A percentile compares a stretch with the other conserved stretches of the same genome.
phyloP scores from a whole-genome alignment of 139 green algal species.

The Limnomonas spitsbergensis region DNA sequence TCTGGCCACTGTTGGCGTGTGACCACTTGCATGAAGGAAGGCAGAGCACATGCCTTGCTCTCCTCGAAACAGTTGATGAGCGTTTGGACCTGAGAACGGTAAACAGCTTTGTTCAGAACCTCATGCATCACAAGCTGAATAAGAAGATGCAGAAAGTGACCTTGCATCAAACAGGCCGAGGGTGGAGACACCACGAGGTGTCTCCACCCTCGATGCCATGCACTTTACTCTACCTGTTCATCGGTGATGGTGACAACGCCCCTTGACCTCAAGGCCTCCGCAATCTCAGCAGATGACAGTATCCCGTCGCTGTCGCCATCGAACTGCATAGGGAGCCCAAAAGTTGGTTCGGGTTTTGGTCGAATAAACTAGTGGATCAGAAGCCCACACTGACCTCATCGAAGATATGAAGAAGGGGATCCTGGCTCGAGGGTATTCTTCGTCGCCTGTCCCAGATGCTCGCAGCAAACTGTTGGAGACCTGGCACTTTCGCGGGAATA shows the following conservation, averaged over 20 bases:
- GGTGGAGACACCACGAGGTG: too few species aligned
- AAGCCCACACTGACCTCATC: neutral
- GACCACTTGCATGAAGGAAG: neutral
- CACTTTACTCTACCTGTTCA: neutral
- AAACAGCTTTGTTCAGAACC: too few species aligned
- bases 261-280: neutral
- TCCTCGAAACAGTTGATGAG: conserved; percentile 3
- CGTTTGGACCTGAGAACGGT: neutral
- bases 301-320: conserved; percentile 1
- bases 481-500: neutral
- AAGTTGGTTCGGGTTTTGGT: neutral
- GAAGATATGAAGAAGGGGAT: neutral
- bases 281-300: conserved; percentile 3
- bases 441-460: neutral
- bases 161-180: too few species aligned
- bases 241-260: neutral
- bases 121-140: too few species aligned
- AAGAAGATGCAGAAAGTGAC: too few species aligned
- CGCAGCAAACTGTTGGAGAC: conserved; percentile 10
- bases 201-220: too few species aligned
- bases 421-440: neutral
- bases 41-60: neutral
- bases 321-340: conserved; percentile 4
- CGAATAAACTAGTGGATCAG: neutral
- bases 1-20: neutral